phyloP scores from a whole-genome alignment of 768 basidiomycete genomes.

The Pisolithus sp. region DNA sequence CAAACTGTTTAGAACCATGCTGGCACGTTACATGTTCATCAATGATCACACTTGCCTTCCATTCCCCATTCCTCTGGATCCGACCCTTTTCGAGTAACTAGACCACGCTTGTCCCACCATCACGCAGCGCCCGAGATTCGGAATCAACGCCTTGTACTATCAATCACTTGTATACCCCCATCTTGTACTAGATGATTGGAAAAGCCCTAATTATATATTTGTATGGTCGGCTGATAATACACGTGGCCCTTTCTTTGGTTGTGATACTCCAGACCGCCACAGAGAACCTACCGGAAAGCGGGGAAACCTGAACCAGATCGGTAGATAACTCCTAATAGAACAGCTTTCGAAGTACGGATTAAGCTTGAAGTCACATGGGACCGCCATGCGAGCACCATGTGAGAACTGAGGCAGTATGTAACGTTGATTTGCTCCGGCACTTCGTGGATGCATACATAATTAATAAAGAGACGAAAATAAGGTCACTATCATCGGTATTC shows the following conservation, averaged over 20 bases:
- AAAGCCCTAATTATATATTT: neutral
- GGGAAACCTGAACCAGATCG: no score
- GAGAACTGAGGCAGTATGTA: no score
- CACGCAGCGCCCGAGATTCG: neutral
- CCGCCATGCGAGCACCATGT: no score
- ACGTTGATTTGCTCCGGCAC: no score
- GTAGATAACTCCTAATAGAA: no score
- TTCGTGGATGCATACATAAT: no score
- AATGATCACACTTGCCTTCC: neutral
- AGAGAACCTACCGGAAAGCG: no score
- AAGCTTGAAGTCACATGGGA: no score
- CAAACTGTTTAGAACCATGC: neutral
- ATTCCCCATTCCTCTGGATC: neutral
- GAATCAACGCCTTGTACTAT: constrained; percentile 3
- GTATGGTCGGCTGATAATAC: neutral
- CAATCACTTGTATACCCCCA: constrained; percentile 9
- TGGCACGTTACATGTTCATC: neutral
- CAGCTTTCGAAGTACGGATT: no score
- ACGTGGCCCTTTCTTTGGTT: neutral
- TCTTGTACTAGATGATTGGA: neutral
- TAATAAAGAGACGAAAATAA: neutral
- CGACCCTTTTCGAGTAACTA: neutral
- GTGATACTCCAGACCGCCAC: no score
- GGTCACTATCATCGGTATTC: constrained; percentile 58
- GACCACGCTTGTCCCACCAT: neutral